Base-by-base conservation (phyloP, 768 basidiomycete genomes). In the Termitomyces bulborhizus region DNA sequence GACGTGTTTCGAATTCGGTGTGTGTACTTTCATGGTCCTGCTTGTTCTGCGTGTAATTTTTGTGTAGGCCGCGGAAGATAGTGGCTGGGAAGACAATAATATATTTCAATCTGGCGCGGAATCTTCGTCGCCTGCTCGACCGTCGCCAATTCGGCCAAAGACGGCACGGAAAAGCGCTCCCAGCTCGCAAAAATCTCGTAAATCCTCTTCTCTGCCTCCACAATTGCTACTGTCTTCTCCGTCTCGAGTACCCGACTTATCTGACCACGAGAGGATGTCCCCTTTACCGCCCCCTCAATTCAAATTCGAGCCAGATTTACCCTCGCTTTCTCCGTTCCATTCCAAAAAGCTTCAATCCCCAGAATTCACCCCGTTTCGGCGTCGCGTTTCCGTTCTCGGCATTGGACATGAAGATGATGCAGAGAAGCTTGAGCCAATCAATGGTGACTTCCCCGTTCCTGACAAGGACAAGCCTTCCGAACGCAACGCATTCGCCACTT, bases 51-150 rank as follows among this genome's bases (percentile, higher is more conserved):
- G 46, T 49, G 31, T 53, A 56, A 43, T 15, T 36, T 47, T 42
- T 53, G 54, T 55, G 26, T 50, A 57, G 58, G 51, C 58, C 18
- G 71, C 66, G 27, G 86, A 88, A 39, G 88, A 90, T 51, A 91
- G 89, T 62, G 89, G 88, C 34, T 93, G 90, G 90, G 90, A 93
- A 64, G 90, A 92, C 60, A 91, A 90, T 64, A 93, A 93, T 59
- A 82, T 91, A 29, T 93, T 93, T 67, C 90, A 93, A 65, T 91
- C 89, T 8, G 90, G 89, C n/a, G 86, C 86, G 4, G 90, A 93
- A 62, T 88, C 86, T n/a, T 89, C 89, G 6, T 91, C 89, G 13
- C 90, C 90, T 34, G 69, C 66, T 9, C 85, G 84, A 16, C 83
- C 86, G 36, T 80, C 84, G 5, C 86, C 84, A 44, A 56, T 71